Evolutionary conservation across 768 basidiomycete species (phyloP).

Genomic region (Cyclocybe cylindracea): DNA sequence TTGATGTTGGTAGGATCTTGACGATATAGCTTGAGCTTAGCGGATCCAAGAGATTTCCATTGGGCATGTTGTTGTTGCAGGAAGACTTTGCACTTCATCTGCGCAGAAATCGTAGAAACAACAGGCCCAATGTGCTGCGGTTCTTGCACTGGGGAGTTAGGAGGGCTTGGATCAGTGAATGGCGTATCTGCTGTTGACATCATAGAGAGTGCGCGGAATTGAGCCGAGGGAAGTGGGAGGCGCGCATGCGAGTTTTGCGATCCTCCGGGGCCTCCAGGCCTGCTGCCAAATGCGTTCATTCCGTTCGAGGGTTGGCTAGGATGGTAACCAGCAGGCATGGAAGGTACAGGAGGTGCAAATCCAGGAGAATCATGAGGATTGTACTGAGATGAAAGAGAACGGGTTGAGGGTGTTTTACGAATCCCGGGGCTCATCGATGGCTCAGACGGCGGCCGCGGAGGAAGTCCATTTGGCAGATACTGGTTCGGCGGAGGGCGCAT

Average conservation of each 20-base stretch:
- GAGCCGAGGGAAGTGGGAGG: constrained; percentile 64
- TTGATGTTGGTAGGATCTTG: constrained; percentile 88
- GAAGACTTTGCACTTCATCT: constrained; percentile 99
- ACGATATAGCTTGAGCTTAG: constrained; percentile 83
- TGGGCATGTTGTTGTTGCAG: constrained; percentile 94
- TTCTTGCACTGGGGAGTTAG: constrained; percentile 74
- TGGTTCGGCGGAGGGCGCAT: constrained; percentile 13
- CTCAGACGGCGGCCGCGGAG: constrained; percentile 51
- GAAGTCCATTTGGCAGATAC: constrained; percentile 24
- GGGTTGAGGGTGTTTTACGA: constrained; percentile 59
- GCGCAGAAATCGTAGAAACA: constrained; percentile 75
- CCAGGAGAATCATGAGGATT: constrained; percentile 42
- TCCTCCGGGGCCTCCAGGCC: constrained; percentile 35
- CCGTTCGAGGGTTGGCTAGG: constrained; percentile 11
- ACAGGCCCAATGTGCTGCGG: constrained; percentile 62
- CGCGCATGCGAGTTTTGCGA: constrained; percentile 47
- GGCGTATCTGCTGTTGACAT: constrained; percentile 43
- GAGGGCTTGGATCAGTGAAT: constrained; percentile 77
- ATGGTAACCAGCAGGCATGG: constrained; percentile 38
- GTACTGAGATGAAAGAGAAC: constrained; percentile 56
- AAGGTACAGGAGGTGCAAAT: constrained; percentile 43
- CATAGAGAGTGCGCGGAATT: constrained; percentile 50
- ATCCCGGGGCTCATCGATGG: constrained; percentile 34
- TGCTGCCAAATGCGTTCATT: constrained; percentile 33
- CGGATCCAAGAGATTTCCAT: constrained; percentile 94